Percentiles rank a stretch among this genome's conserved stretches.
Conservation (phyloP, 345 rosid genomes). For the Salix purpurea region DNA sequence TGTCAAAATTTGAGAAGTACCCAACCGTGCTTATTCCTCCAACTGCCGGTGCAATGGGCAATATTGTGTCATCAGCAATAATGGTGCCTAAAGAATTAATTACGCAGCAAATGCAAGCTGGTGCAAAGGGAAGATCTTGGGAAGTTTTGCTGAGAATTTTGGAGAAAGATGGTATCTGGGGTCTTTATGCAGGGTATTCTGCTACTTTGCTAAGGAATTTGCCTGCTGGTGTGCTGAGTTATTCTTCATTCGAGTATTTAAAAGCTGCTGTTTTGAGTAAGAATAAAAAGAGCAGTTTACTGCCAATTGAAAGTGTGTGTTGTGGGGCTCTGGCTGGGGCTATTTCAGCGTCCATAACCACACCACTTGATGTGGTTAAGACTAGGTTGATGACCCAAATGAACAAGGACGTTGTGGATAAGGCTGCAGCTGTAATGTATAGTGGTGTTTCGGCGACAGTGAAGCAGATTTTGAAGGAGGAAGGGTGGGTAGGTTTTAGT, state of each 20-base stretch:
- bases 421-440: conserved; percentile 59
- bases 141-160: conserved; percentile 61
- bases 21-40: conserved; percentile 87
- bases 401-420: conserved; percentile 38
- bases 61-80: conserved; percentile 80
- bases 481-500: conserved; percentile 81
- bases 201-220: conserved; percentile 84
- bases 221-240: conserved; percentile 89
- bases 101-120: conserved; percentile 89
- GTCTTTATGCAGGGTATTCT: conserved; percentile 85
- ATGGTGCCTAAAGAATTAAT: conserved; percentile 95
- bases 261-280: conserved; percentile 70
- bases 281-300: conserved; percentile 54
- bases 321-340: conserved; percentile 95
- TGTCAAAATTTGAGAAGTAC: conserved; percentile 51
- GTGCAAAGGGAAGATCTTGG: conserved; percentile 79
- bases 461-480: conserved; percentile 79
- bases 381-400: conserved; percentile 92
- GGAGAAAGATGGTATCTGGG: conserved; percentile 81
- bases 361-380: conserved; percentile 89
- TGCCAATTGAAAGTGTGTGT: conserved; percentile 79
- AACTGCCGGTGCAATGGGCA: conserved; percentile 96
- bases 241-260: conserved; percentile 83
- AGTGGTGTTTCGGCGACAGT: conserved; percentile 56
- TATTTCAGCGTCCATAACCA: conserved; percentile 80